These are phyloP conservation scores for Alternaria viburni DNA, from an alignment of 2,329 filamentous ascomycete species.

Conservation along the genomic window DNA sequence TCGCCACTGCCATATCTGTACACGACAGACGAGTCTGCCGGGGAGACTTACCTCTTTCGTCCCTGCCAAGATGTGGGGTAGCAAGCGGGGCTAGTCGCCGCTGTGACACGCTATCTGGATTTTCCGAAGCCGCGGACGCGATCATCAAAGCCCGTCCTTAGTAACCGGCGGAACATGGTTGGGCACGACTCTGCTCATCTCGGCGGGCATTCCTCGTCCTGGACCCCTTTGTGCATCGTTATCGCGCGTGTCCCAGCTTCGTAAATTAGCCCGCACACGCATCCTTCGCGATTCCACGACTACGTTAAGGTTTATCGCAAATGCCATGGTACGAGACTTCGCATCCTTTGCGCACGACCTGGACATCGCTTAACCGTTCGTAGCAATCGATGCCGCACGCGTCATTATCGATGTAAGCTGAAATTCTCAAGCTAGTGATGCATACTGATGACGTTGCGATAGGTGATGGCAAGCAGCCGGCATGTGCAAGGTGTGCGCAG, in stretches of 20 bases:
- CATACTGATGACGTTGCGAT: constrained; percentile 19
- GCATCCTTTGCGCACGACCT: neutral
- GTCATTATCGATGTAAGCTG: constrained; percentile 46
- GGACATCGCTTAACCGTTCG: constrained; percentile 18
- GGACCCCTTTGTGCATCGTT: neutral
- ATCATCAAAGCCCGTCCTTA: constrained; percentile 13
- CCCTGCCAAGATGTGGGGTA: constrained; percentile 24
- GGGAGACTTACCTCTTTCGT: constrained; percentile 23
- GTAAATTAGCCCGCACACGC: constrained; percentile 18
- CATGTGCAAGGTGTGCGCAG: constrained; percentile 41
- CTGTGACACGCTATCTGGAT: constrained; percentile 10
- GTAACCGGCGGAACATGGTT: constrained; percentile 27
- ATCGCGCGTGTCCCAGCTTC: constrained; percentile 15
- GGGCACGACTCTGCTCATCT: constrained; percentile 9
- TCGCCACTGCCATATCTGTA: neutral
- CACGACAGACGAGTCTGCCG: neutral
- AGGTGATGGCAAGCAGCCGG: constrained; percentile 47
- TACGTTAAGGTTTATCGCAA: constrained; percentile 5
- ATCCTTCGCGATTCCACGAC: constrained; percentile 2
- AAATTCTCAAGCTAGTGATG: neutral
- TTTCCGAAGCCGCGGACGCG: constrained; percentile 5
- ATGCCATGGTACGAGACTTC: constrained; percentile 44
- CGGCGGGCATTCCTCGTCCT: constrained; percentile 22
- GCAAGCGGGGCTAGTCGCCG: constrained; percentile 11
- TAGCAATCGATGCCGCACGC: constrained; percentile 48